phyloP scores from a whole-genome alignment of 1,284 basidiomycete species.

The Naganishia sp. region DNA sequence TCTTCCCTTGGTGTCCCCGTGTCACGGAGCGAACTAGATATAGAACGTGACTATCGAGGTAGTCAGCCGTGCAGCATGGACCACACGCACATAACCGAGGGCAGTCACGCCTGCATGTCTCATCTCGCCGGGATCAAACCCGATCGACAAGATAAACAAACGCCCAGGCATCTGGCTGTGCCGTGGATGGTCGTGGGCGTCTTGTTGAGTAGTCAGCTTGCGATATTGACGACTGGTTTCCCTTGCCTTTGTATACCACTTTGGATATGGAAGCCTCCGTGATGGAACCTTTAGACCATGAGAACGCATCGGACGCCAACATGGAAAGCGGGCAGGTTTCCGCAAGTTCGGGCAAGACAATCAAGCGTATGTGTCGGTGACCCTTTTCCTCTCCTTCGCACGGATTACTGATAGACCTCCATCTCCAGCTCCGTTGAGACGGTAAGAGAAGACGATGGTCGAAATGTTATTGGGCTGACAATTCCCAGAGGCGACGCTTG shows the following conservation, averaged over 20 bases:
- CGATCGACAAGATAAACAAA: too few species aligned
- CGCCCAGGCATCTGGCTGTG: too few species aligned
- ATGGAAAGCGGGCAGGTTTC: constrained; percentile 3
- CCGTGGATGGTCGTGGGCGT: not conserved
- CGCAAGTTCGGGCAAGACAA: constrained; percentile 21
- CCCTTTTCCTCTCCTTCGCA: too few species aligned
- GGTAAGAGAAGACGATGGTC: not conserved
- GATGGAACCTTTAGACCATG: not conserved
- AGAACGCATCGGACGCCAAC: constrained; percentile 10
- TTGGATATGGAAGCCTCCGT: not conserved
- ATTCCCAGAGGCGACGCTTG: constrained; percentile 37
- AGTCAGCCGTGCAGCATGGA: too few species aligned
- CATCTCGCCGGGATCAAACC: too few species aligned
- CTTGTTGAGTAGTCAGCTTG: not conserved
- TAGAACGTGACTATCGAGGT: too few species aligned
- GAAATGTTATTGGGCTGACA: not conserved
- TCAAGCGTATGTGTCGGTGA: not conserved
- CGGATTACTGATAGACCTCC: not conserved
- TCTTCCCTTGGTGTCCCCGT: too few species aligned
- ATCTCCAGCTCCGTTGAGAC: constrained; percentile 7
- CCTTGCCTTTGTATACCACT: not conserved
- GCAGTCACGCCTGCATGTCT: too few species aligned
- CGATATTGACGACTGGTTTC: not conserved
- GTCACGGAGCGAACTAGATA: too few species aligned
- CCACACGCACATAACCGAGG: too few species aligned